Evolutionary conservation across 176 grass and related monocot genomes (phyloP).

Genomic region (barley (Hordeum vulgare)): DNA sequence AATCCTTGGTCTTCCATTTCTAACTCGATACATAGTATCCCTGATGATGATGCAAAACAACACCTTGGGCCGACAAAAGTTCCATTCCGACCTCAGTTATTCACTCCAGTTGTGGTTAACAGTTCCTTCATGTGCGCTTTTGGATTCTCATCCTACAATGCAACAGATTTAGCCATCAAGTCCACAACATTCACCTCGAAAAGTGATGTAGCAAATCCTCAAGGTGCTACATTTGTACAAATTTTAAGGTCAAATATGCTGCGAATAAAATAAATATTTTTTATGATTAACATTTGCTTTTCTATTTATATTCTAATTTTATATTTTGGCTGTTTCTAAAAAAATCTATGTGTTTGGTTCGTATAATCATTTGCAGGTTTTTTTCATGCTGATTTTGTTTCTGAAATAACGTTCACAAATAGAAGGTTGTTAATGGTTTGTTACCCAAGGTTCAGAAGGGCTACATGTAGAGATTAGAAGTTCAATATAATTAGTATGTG

Average conservation of each 20-base stretch:
- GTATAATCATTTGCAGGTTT: not conserved
- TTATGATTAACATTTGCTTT: not conserved
- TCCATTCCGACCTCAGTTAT: slow-evolving; percentile 3
- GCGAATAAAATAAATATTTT: not conserved
- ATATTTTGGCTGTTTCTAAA: not conserved
- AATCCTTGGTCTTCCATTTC: slow-evolving; percentile 77
- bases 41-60: not conserved
- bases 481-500: not conserved
- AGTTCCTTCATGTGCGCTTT: slow-evolving; percentile 15
- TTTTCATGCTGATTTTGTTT: not conserved
- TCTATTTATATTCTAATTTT: not conserved
- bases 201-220: not conserved
- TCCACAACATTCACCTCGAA: not conserved
- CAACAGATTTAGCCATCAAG: not conserved
- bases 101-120: slow-evolving; percentile 18
- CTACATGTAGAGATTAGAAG: not conserved
- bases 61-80: slow-evolving; percentile 4
- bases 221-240: not conserved
- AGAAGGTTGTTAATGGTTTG: not conserved
- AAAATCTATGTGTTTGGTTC: not conserved
- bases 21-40: slow-evolving; percentile 43
- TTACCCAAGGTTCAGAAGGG: not conserved
- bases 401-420: not conserved
- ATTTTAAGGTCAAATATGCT: not conserved
- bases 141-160: slow-evolving; percentile 43